These are phyloP conservation scores for Pistacia vera DNA, from an alignment of 345 rosid genomes.

Conservation along the genomic window DNA sequence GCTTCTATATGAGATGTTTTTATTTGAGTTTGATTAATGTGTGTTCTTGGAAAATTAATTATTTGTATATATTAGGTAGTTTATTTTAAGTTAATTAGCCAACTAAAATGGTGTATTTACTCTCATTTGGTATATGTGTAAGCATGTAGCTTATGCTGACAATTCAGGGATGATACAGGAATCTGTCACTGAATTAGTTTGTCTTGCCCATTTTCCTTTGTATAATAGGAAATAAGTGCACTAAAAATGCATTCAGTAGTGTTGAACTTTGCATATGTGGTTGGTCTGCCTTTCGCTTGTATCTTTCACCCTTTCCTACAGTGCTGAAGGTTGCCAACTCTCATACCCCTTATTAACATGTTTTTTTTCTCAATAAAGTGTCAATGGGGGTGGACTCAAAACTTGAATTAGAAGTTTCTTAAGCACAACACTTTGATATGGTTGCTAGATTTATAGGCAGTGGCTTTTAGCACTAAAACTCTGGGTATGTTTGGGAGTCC, in stretches of 20 bases:
- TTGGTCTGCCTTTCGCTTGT: background rate
- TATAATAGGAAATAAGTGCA: background rate
- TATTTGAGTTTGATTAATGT: background rate
- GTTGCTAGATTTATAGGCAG: background rate
- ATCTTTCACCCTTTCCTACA: background rate
- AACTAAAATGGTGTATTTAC: background rate
- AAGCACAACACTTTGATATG: background rate
- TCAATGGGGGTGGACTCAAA: background rate
- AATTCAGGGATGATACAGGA: background rate
- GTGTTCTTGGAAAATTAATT: background rate
- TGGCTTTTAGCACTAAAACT: too few species aligned
- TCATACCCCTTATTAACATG: background rate
- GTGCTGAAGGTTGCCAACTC: background rate
- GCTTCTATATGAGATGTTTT: background rate
- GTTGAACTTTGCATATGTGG: background rate
- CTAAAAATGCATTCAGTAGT: background rate
- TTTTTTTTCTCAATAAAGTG: background rate
- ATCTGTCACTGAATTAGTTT: background rate
- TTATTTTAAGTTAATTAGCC: background rate
- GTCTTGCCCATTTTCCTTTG: background rate
- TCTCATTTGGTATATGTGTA: background rate
- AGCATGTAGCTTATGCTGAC: background rate
- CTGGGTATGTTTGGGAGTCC: too few species aligned
- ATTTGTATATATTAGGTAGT: background rate
- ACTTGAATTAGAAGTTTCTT: background rate